Percentiles rank a stretch among this genome's conserved stretches.
These are phyloP conservation scores for Cantharellus anzutake DNA, from an alignment of 768 basidiomycete genomes.

Conservation along the genomic window DNA sequence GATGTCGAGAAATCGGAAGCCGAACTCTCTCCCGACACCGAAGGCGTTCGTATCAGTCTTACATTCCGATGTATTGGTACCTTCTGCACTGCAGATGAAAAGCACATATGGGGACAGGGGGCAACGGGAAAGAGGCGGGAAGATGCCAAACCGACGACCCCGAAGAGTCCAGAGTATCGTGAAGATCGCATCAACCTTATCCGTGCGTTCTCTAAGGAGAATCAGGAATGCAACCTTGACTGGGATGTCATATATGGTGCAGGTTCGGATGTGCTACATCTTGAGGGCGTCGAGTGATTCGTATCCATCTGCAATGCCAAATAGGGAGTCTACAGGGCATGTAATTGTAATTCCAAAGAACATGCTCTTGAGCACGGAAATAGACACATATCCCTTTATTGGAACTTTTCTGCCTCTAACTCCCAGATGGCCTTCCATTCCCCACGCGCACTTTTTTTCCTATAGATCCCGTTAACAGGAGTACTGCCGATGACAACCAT, in stretches of 20 bases:
- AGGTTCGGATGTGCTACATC: conserved; percentile 51
- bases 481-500: neutral
- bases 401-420: neutral
- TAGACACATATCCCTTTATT: neutral
- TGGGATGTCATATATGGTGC: conserved; percentile 47
- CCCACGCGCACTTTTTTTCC: neutral
- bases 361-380: neutral
- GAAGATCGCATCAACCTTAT: conserved; percentile 26
- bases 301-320: neutral
- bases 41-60: conserved; percentile 52
- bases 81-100: conserved; percentile 34
- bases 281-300: neutral
- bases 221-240: conserved; percentile 46
- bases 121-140: conserved; percentile 41
- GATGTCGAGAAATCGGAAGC: conserved; percentile 28
- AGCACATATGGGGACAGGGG: conserved; percentile 54
- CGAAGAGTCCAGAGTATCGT: conserved; percentile 25
- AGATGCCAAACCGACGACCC: conserved; percentile 33
- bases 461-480: too few species aligned
- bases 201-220: conserved; percentile 53
- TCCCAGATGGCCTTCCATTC: neutral
- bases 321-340: too few species aligned
- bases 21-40: conserved; percentile 29
- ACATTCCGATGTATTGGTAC: conserved; percentile 69
- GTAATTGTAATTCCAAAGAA: too few species aligned